Base-by-base conservation (phyloP, 2,329 filamentous ascomycete species). In the Xylaria multiplex region DNA sequence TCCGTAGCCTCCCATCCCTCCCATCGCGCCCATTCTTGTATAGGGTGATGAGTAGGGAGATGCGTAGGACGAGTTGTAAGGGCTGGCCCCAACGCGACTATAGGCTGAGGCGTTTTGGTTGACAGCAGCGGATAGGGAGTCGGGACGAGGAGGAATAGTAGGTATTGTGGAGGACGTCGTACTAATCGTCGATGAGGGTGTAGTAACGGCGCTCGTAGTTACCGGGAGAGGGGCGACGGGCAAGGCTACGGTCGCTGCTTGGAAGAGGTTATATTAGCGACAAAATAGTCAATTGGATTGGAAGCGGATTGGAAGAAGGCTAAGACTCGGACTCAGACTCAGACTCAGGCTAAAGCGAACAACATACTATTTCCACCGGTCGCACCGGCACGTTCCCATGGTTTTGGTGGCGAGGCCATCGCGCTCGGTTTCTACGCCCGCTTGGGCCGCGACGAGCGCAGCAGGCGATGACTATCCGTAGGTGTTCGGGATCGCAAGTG, bases 71-170 rank as follows among this genome's bases (percentile, higher is more conserved):
- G 78, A 76, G 42, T 79, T 78, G 67, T 83, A 83, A 8, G 85
- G 81, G 14, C 82, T 85, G n/a, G 84, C 76, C 32, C 85, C 87
- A 69, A 88, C 80, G 72, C 77, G 66, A 71, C 91, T 93, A 78
- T 97, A 97, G 67, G 90, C 91, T 6, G 93, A 90, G 49, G 94
- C 93, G 75, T 94, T 97, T 76, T 92, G 92, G 78, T 96, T 97
- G 52, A 96, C 92, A 40, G 94, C 85, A 2, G 91, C 86, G 70
- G 88, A 88, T 67, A 98, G 87, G 11, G 92, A 88, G 59, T 90
- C 89, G 7, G 96, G 94, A 70, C 93, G 88, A 63, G 93, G 90
- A 53, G 96, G 96, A 24, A 98, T 81, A 24, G 90, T 86, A 32
- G 95, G 95, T 22, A 86, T 79, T 53, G 78, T 72, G 30, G 83